Conservation (phyloP, 2,329 filamentous ascomycete genomes). For the Penicillium sp. region DNA sequence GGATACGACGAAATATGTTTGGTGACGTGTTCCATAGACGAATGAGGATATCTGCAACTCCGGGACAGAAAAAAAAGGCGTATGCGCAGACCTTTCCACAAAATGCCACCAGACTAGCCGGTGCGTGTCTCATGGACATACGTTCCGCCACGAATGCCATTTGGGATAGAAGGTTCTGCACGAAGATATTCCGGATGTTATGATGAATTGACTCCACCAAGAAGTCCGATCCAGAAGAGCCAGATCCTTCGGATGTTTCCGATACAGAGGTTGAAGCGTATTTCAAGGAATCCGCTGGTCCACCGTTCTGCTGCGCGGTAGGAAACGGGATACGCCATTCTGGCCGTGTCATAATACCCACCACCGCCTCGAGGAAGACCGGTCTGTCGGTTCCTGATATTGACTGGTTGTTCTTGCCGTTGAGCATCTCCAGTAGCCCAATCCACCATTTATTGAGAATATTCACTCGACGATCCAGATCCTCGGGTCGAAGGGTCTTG, state of each 20-base stretch:
- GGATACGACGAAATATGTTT: constrained; percentile 70
- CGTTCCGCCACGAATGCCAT: constrained; percentile 87
- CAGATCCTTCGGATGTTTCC: constrained; percentile 63
- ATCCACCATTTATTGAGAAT: constrained; percentile 93
- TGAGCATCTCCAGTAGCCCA: constrained; percentile 77
- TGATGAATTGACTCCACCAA: constrained; percentile 78
- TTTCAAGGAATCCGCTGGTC: constrained; percentile 35
- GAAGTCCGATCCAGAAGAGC: constrained; percentile 64
- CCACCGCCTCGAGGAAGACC: constrained; percentile 75
- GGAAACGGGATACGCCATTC: constrained; percentile 80
- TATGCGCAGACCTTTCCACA: constrained; percentile 90
- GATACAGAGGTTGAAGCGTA: constrained; percentile 50
- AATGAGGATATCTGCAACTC: constrained; percentile 80
- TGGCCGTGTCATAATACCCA: constrained; percentile 81
- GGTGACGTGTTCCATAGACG: constrained; percentile 77
- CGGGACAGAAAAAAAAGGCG: constrained; percentile 90
- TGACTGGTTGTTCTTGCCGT: constrained; percentile 73
- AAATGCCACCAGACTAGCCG: constrained; percentile 76
- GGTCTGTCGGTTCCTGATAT: constrained; percentile 85
- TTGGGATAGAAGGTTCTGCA: constrained; percentile 78
- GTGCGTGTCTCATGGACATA: constrained; percentile 77
- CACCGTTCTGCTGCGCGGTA: constrained; percentile 57
- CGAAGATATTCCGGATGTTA: constrained; percentile 86
- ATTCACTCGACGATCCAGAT: constrained; percentile 76
- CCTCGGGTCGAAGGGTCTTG: constrained; percentile 70